phyloP scores from a whole-genome alignment of 2,329 filamentous ascomycete genomes.

The Botryotinia convoluta region DNA sequence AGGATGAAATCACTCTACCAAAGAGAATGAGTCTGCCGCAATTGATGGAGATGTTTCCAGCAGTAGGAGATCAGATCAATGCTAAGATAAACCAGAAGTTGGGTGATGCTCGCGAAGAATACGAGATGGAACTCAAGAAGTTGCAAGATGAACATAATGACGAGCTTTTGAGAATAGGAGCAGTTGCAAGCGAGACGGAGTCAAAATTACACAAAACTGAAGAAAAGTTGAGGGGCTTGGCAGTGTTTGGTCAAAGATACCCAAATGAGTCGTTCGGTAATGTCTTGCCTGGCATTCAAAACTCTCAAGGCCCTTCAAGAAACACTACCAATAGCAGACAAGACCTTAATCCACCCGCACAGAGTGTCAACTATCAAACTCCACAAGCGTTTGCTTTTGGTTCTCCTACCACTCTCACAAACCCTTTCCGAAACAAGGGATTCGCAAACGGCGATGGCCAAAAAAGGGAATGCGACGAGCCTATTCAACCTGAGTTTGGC shows the following conservation, averaged over 20 bases:
- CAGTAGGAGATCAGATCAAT: neutral
- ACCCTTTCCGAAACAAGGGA: neutral
- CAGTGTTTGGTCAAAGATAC: too few relatives aligned
- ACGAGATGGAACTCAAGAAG: neutral
- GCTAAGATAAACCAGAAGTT: neutral
- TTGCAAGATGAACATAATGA: neutral
- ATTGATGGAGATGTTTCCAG: neutral
- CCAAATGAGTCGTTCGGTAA: neutral
- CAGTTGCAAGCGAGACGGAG: neutral
- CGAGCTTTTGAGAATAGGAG: neutral
- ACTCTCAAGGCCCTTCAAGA: neutral
- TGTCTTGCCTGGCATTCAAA: neutral
- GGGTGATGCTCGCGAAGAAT: neutral
- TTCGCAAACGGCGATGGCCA: neutral
- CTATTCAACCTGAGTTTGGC: neutral
- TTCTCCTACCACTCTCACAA: neutral
- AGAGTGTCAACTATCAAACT: neutral
- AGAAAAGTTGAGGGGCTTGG: neutral
- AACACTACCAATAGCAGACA: neutral
- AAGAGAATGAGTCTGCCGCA: neutral
- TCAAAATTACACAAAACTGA: neutral
- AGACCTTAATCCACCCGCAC: neutral
- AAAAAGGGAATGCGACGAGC: neutral
- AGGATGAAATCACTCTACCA: neutral
- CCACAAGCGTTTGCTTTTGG: neutral